Evolutionary conservation across 2,329 filamentous ascomycete species (phyloP), one percentile per base, ranked within the genome.

Genomic region (Microsporum ferrugineum): DNA sequence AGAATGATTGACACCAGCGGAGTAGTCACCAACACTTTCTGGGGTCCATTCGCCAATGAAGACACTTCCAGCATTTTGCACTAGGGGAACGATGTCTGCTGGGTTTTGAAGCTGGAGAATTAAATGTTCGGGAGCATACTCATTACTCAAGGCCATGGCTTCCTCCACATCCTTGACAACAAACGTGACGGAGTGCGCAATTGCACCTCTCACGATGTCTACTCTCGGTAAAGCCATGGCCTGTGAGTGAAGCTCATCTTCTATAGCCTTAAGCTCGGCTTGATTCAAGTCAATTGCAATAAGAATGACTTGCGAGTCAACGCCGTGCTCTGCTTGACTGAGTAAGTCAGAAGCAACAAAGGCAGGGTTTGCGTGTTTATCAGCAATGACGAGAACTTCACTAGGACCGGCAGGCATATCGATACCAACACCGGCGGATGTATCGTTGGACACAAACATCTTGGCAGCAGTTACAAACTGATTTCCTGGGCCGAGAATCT

Each of bases 381-480:
- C 94, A 34, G 94, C 94, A 58, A 99, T 82, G 61, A 99, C 94
- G n/a, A 99, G 83, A 2, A 99, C 91, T 73, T 99, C 94, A 39
- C 91, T 96, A 0, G 94, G 94, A 0, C 94, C 94, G 39, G 94
- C 94, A 8, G 94, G 94, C 94, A 99, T 99, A 72, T 99, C 94
- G 69, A 99, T 99, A 74, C 90, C 87, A 45, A 96, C 91, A 27
- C 89, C 88, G 10, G 94, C 94, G 63, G 91, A 95, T 51, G 94
- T 97, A 72, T 99, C 94, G 74, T 99, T 99, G 75, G 88, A 89
- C 49, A 99, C 94, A 68, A 91, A 82, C 94, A 99, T 99, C 83
- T 99, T 99, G 59, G 89, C 94, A 0, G 94, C 94, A 0, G 94
- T 99, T 45, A 99, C 94, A 71, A 97, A 99, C 75, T 97, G 94